Evolutionary conservation across 148 eudicot species (phyloP), one percentile per base, ranked within the genome.

Genomic region (Nepenthes mirabilis): DNA sequence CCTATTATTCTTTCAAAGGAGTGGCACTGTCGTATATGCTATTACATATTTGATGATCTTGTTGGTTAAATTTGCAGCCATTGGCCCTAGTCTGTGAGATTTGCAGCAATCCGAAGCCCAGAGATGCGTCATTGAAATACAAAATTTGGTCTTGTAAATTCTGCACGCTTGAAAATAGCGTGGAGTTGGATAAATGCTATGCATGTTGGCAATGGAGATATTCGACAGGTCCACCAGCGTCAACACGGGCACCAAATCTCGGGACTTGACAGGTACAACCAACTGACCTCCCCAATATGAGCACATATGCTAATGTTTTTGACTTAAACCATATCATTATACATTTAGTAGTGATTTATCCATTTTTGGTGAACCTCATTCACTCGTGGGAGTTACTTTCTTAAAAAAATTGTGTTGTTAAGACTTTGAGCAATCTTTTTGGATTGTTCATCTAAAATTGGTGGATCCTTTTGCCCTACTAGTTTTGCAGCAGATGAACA

Each of bases 141-240:
- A 72, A 71, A 10, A 50, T 73, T 40, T 93, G 98, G 98, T 72
- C 80, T 23, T 93, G 98, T 68, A 79, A 75, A 73, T 80, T 83
- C 77, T 93, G 98, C 65, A 93, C 98, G 10, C 63, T 93, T 47
- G 96, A 86, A 59, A 88, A 93, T 61, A 70, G 77, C 56, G 60
- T 73, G 48, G 65, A 76, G 70, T 49, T 75, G 68, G 91, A 93
- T 34, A 82, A 77, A 65, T 93, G 98, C 64, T 59, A 65, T 50
- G 96, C 85, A 33, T 93, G 98, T 72, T 81, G 68, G 64, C 79
- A 80, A 57, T 88, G 98, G 98, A 83, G 96, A 80, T 88, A 86
- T 67, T 83, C 52, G 0, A 71, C 64, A n/a, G 98, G 98, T 37
- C 73, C 79, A 23, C 91, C 96, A 45, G 59, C 82, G 48, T 79